Base-by-base conservation (phyloP, 495 filamentous ascomycete genomes). In the Neurospora sp. region DNA sequence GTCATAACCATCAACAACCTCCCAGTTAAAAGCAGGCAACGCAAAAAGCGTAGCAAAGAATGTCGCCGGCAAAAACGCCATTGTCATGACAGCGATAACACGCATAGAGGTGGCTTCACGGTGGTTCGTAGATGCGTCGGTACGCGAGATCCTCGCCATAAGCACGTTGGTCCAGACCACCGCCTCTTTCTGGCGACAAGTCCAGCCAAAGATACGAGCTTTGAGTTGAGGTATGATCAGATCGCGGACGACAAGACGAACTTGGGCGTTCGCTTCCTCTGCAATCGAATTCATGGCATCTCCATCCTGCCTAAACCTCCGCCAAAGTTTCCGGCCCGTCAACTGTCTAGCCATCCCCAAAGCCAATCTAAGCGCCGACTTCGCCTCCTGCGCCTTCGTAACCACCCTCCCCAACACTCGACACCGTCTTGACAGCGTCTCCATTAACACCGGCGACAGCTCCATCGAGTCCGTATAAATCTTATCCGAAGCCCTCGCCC, bases 11-110 rank as follows among this genome's bases (percentile, higher is more conserved):
- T 65, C 53, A 35, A 65, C 22, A 65, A 14, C 53, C 27, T 65
- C 53, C 81, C 79, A 82, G 48, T 78, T 73, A 12, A 82, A 74
- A n/a, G 80, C 79, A 3, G 80, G 81, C 39, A 83, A 69, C 7
- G 80, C 78, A 74, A 83, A 83, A 3, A 82, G 72, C 5, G 82
- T 75, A 2, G 81, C 78, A 46, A 83, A 69, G 9, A 72, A 74
- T 12, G 73, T 72, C 14, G 27, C 70, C 4, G 73, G 73, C 6
- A 74, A 31, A 53, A 74, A 74, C 2, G 44, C 31, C 73, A 74
- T 72, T 1, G 70, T 74, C 70, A 74, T 72, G 70, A 74, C 70
- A 14, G 73, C 73, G 0, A 74, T 53, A 1, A 65, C 46, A 16
- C 69, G 71, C 73, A 74, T 74, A 14, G 73, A 74, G 4, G 41